These are phyloP conservation scores for Prosopis cineraria DNA, from an alignment of 306 rosid species.

Conservation along the genomic window DNA sequence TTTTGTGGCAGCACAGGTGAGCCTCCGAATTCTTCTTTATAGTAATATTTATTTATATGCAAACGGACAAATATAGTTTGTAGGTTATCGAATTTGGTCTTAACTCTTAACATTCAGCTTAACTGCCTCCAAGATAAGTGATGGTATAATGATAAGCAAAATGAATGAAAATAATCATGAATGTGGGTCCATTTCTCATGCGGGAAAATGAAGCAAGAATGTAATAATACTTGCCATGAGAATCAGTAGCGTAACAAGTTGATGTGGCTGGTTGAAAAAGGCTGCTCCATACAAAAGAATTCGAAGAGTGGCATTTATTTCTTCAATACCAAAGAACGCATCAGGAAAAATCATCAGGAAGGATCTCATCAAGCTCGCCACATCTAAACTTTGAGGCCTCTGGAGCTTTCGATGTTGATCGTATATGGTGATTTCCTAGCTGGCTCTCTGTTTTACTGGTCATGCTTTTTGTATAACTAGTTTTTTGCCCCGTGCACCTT, in stretches of 20 bases:
- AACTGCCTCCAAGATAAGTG: too few relatives aligned
- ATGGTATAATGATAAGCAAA: too few relatives aligned
- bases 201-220: too few relatives aligned
- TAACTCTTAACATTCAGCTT: too few relatives aligned
- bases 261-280: conserved; percentile 49
- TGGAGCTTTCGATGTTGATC: neutral
- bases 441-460: neutral
- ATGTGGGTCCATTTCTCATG: too few relatives aligned
- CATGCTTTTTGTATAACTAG: too few relatives aligned
- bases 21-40: neutral
- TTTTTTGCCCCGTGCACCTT: too few relatives aligned
- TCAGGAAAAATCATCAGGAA: conserved; percentile 92
- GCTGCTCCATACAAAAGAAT: conserved; percentile 90
- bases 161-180: too few relatives aligned
- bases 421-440: too few relatives aligned
- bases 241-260: too few relatives aligned
- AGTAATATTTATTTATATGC: neutral
- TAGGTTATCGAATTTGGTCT: neutral
- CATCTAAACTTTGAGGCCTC: conserved; percentile 62
- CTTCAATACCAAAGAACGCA: conserved; percentile 79
- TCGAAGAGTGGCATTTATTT: conserved; percentile 74
- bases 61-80: neutral
- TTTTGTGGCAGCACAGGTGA: conserved; percentile 67
- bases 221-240: too few relatives aligned
- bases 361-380: conserved; percentile 82